A percentile compares a stretch with the other conserved stretches of the same genome.
These are phyloP conservation scores for Alternaria sp. DNA, from an alignment of 2,329 filamentous ascomycete species.

Conservation along the genomic window DNA sequence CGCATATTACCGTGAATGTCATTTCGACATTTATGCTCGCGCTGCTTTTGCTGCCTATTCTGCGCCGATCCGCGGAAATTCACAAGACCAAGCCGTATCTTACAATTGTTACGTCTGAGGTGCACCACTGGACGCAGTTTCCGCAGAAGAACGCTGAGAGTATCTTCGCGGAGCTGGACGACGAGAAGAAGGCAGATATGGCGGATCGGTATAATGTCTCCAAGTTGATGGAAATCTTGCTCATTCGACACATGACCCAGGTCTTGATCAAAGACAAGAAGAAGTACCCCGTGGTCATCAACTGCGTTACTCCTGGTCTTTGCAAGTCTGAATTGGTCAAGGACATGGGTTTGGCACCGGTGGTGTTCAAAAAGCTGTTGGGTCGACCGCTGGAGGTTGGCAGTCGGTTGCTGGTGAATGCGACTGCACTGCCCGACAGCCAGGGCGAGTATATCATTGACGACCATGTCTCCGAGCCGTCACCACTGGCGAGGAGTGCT, in stretches of 20 bases:
- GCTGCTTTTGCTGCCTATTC: slow-evolving; percentile 28
- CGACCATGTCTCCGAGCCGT: slow-evolving; percentile 32
- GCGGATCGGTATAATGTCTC: slow-evolving; percentile 26
- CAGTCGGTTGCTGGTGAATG: slow-evolving; percentile 49
- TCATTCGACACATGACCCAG: slow-evolving; percentile 26
- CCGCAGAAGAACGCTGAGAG: slow-evolving; percentile 21
- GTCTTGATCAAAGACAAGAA: slow-evolving; percentile 10
- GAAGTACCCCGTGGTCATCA: slow-evolving; percentile 32
- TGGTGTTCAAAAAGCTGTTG: slow-evolving; percentile 23
- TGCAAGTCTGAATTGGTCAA: slow-evolving; percentile 28
- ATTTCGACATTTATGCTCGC: slow-evolving; percentile 46
- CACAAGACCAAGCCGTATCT: slow-evolving; percentile 15
- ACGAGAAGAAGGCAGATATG: slow-evolving; percentile 17
- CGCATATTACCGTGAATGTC: slow-evolving; percentile 47
- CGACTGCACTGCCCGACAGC: slow-evolving; percentile 37
- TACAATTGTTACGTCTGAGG: slow-evolving; percentile 38
- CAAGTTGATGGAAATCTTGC: slow-evolving; percentile 39
- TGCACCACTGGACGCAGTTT: slow-evolving; percentile 34
- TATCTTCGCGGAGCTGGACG: slow-evolving; percentile 33
- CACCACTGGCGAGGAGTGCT: slow-evolving; percentile 41
- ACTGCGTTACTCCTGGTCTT: slow-evolving; percentile 37
- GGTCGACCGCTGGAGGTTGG: slow-evolving; percentile 51
- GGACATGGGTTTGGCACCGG: slow-evolving; percentile 14
- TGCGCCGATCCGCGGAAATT: slow-evolving; percentile 17
- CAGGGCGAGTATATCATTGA: slow-evolving; percentile 50